Base-by-base conservation (phyloP, 1,284 basidiomycete species). In the Cryptococcus depauperatus region DNA sequence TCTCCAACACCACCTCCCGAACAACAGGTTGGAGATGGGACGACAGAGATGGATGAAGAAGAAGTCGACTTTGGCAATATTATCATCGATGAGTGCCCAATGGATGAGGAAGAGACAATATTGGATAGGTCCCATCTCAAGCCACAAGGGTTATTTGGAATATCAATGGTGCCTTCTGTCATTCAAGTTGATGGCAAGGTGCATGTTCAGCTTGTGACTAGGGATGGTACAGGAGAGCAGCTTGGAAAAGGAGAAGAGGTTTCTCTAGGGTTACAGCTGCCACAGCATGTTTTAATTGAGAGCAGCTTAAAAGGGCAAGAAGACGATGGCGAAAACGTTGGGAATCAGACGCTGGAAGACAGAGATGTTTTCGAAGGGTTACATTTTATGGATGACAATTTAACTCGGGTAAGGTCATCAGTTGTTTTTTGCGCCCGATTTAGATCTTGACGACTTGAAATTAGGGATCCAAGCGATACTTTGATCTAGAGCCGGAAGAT, bases 391-490 rank as follows among this genome's bases (percentile, higher is more conserved):
- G 65, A 66, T 44, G 61, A 62, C 37, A 50, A 56, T 48, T 46
- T 54, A n/a, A 50, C 57, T 4, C 52, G 49, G 43, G 62, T 64
- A 37, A 50, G 61, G 46, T 16, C 10, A 26, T 9, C 37, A n/a
- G 38, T 8, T 10, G 21, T 22, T 32, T 25, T 9, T 13, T 10
- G 4, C 25, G 14, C 2, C 5, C n/a, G n/a, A 13, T 23, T 23
- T 25, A 27, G 21, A 41, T 45, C 10, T 46, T 41, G 37, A 5
- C 21, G n/a, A 37, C 8, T 29, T 22, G 23, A 14, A n/a, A n/a
- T 11, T 38, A 64, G 62, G 65, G 64, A 11, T 58, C 54, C 0
- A 41, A 48, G 16, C 47, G 67, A 5, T 69, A 69, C 48, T 69
- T 64, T 44, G 58, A 61, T 35, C 46, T 54, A 16, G 50, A 51